Evolutionary conservation across 208 protist species (phyloP).

Genomic region (Acanthamoeba lenticulata): DNA sequence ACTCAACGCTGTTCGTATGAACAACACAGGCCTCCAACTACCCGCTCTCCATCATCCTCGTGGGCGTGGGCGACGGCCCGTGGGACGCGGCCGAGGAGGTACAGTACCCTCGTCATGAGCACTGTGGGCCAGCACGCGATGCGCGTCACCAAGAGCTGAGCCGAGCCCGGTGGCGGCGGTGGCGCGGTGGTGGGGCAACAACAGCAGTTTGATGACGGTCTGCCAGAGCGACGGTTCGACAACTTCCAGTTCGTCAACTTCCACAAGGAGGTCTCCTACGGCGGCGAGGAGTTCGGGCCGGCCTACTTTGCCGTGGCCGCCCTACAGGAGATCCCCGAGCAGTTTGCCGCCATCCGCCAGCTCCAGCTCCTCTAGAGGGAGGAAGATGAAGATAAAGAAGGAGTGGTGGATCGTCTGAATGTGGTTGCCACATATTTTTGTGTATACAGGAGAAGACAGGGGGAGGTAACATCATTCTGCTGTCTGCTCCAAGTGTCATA

Average conservation of each 20-base stretch:
- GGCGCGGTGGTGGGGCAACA: not conserved
- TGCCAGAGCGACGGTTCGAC: slow-evolving; percentile 51
- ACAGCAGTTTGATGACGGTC: slow-evolving; percentile 84
- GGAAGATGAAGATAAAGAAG: too few species aligned
- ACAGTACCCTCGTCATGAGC: too few species aligned
- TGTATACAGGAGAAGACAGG: too few species aligned
- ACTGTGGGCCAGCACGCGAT: too few species aligned
- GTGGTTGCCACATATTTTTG: too few species aligned
- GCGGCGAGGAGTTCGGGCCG: not conserved
- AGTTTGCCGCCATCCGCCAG: slow-evolving; percentile 69
- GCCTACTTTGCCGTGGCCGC: slow-evolving; percentile 74
- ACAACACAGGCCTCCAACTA: slow-evolving; percentile 80
- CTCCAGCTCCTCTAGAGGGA: not conserved
- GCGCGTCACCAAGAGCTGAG: too few species aligned
- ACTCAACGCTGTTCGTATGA: not conserved
- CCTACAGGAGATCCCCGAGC: slow-evolving; percentile 83
- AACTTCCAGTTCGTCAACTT: slow-evolving; percentile 74
- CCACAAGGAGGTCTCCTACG: not conserved
- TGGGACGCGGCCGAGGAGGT: slow-evolving; percentile 71
- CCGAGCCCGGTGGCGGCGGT: too few species aligned
- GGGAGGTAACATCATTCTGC: too few species aligned
- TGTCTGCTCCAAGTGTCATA: too few species aligned
- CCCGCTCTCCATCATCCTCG: slow-evolving; percentile 82
- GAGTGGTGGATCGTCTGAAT: too few species aligned
- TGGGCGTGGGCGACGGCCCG: slow-evolving; percentile 85